Evolutionary conservation across 768 basidiomycete genomes (phyloP), one percentile per base, ranked within the genome.

Genomic region (Suillus alpinus): DNA sequence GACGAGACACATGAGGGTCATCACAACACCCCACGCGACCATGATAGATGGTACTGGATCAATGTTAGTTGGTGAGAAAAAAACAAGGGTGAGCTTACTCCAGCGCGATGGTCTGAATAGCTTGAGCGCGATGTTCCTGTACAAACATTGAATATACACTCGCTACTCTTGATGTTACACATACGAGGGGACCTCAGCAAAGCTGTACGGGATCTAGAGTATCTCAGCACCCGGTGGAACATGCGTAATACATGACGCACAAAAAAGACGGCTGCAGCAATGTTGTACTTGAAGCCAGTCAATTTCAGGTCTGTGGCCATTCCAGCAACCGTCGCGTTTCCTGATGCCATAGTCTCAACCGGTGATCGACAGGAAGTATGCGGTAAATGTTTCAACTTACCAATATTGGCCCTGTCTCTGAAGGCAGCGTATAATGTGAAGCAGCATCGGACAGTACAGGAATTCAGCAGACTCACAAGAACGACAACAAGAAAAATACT

Each of bases 401-500:
- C 81, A 49, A 82, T 66, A 66, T 81, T 82, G 46, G 76, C 68
- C 18, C 80, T 76, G 66, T 81, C 81, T 41, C 77, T 78, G 55
- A n/a, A n/a, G 20, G 49, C 18, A 53, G 20, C 43, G 44, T 29
- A 13, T 20, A 32, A 32, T 2, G 4, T 55, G 6, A 4, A 12
- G 63, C 36, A 52, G 36, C 14, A 18, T 31, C 53, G 26, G 3
- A 40, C 12, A 51, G 9, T 18, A 56, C 34, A 43, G 1, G 12
- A 9, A 20, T 23, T 14, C 40, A 46, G 13, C 10, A 12, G 23
- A 75, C 80, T 71, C 62, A 81, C 78, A 82, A 66, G 65, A 81
- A 82, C 6, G 79, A 80, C 52, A 80, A 70, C 34, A 82, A 70
- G 61, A 78, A 81, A 13, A 82, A 66, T 46, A 78, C 58, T 3